phyloP scores from a whole-genome alignment of 1,284 basidiomycete species.

The Vanrija sp. region DNA sequence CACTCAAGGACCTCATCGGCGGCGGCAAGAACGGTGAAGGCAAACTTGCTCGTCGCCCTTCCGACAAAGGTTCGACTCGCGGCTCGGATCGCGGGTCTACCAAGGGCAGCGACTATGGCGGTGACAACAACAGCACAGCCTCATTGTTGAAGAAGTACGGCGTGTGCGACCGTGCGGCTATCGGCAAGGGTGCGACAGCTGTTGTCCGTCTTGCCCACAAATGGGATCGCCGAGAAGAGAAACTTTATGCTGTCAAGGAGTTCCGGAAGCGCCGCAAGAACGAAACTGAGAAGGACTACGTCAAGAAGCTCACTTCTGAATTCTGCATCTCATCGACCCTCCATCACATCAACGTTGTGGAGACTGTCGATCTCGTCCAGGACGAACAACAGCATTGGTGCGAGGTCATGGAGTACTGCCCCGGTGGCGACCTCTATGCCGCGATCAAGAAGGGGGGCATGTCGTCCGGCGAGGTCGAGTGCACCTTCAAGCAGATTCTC shows the following conservation, averaged over 20 bases:
- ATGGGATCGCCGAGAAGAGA: conserved; percentile 95
- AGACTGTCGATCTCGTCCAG: conserved; percentile 97
- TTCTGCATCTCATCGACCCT: conserved; percentile 98
- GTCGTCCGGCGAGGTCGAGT: conserved; percentile 90
- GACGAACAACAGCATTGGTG: conserved; percentile 97
- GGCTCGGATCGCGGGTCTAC: conserved; percentile 49
- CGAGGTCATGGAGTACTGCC: conserved; percentile 99
- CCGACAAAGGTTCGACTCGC: conserved; percentile 61
- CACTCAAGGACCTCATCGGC: conserved; percentile 72
- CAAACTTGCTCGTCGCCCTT: conserved; percentile 67
- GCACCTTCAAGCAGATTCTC: conserved; percentile 96
- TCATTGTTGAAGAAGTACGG: conserved; percentile 85
- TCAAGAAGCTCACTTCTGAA: conserved; percentile 99
- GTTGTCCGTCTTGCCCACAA: conserved; percentile 96
- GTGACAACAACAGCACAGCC: conserved; percentile 44
- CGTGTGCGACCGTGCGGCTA: conserved; percentile 92
- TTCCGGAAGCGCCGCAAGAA: conserved; percentile 97
- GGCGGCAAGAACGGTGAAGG: conserved; percentile 41
- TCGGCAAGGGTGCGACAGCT: conserved; percentile 95
- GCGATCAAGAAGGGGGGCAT: conserved; percentile 97
- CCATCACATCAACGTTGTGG: conserved; percentile 94
- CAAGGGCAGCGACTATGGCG: conserved; percentile 39
- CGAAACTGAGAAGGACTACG: conserved; percentile 97
- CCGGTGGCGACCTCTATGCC: conserved; percentile 93
- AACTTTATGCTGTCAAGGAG: conserved; percentile 99